These are phyloP conservation scores for Pythium aquatile DNA, from an alignment of 352 stramenopile genomes.

Conservation along the genomic window DNA sequence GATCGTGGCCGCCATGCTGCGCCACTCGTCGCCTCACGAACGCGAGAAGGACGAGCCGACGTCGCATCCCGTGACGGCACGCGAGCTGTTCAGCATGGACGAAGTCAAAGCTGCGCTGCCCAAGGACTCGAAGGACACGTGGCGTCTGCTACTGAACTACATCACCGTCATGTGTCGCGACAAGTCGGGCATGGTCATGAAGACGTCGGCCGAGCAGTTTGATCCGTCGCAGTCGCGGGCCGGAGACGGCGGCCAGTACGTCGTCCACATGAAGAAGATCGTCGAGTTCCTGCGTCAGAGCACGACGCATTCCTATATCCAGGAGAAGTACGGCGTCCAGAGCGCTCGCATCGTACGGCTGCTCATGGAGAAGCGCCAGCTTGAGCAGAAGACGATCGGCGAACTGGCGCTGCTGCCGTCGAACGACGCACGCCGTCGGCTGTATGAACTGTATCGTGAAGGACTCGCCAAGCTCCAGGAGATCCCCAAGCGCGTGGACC, in stretches of 20 bases:
- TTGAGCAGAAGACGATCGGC: conserved; percentile 85
- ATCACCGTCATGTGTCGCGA: conserved; percentile 88
- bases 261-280: conserved; percentile 90
- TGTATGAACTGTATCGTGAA: conserved; percentile 81
- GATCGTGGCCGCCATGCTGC: conserved; percentile 79
- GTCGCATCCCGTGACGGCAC: conserved; percentile 71
- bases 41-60: conserved; percentile 79
- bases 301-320: conserved; percentile 77
- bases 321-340: conserved; percentile 76
- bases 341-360: conserved; percentile 85
- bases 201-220: conserved; percentile 68
- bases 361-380: conserved; percentile 82
- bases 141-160: conserved; percentile 85
- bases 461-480: conserved; percentile 82
- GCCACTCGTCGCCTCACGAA: conserved; percentile 78
- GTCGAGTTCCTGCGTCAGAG: conserved; percentile 72
- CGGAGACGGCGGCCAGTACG: conserved; percentile 83
- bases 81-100: conserved; percentile 69
- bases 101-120: conserved; percentile 72
- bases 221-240: conserved; percentile 54
- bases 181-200: conserved; percentile 88
- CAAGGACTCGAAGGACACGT: conserved; percentile 76
- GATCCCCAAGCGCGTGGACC: conserved; percentile 84
- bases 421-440: conserved; percentile 72
- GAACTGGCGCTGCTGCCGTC: conserved; percentile 81